Evolutionary conservation across 1,284 basidiomycete genomes (phyloP), one percentile per base, ranked within the genome.

Genomic region (Microbotryum scabiosae): DNA sequence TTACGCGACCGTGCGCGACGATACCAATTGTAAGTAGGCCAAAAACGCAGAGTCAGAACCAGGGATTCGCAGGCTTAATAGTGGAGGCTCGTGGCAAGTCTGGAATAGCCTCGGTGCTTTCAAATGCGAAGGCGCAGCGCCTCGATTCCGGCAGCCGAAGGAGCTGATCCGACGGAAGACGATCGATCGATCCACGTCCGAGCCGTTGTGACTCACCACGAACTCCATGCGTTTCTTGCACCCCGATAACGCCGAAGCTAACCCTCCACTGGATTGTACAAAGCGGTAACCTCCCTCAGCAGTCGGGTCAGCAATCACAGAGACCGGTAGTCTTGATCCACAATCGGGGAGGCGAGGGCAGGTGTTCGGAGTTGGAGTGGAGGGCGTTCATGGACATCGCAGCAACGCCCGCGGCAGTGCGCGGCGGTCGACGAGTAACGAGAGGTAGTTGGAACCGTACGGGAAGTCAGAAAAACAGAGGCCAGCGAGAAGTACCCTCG

Each of bases 161-260:
- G 14, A 10, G 36, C 36, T 41, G 36, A 10, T 41, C 36, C 14
- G 36, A 41, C 14, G 36, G 36, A 10, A 41, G 36, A 12, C 3
- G 12, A 41, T 9, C 36, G 2, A 18, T 41, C 12, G 2, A 12
- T 41, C 16, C 14, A 16, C 16, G 36, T 41, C 36, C 36, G 9
- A 9, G 36, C 9, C 5, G 36, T 2, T 9, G 36, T 32, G 16
- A 60, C 67, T 43, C 32, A 68, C 67, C 32, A 88, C 93, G 77
- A 97, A 96, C 73, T 83, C 86, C 82, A 97, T 85, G 51, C 87
- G 90, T 78, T 93, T 94, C 78, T 97, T 97, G 82, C 90, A 93
- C 52, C 92, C 92, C 18, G 87, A 88, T 63, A 97, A 83, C 54
- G 92, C 92, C 57, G 88, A 92, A 64, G 96, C 92, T 61, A 97